Percentiles rank a stretch among this genome's conserved stretches.
Conservation (phyloP, 2,329 filamentous ascomycete species). For the Aureobasidium lini region DNA sequence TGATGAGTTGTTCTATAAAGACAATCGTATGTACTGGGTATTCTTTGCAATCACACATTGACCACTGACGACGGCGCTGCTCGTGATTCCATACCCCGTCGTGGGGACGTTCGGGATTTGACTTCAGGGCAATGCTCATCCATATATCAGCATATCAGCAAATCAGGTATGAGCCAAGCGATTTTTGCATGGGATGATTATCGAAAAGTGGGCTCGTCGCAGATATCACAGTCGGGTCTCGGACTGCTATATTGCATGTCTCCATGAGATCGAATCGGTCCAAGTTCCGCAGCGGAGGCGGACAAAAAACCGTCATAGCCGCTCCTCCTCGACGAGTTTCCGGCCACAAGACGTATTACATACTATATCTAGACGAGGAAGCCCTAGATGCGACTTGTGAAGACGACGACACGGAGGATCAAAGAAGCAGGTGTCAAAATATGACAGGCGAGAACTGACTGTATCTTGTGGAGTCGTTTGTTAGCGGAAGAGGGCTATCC, state of each 20-base stretch:
- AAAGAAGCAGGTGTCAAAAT: neutral
- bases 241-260: neutral
- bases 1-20: neutral
- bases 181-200: neutral
- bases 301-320: neutral
- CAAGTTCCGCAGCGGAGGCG: neutral
- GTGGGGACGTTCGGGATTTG: neutral
- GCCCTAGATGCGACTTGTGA: neutral
- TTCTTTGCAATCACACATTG: too few species aligned
- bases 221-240: neutral
- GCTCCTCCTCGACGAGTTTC: neutral
- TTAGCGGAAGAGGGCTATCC: neutral
- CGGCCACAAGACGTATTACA: too few species aligned
- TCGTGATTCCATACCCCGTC: neutral
- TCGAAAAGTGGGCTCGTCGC: neutral
- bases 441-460: neutral
- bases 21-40: too few species aligned
- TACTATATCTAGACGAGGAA: neutral
- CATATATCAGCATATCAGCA: neutral
- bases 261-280: neutral
- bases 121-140: neutral
- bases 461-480: neutral
- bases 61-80: neutral
- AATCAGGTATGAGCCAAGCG: neutral
- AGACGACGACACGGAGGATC: neutral